Evolutionary conservation across 2,329 filamentous ascomycete genomes (phyloP).

Genomic region (Didymella glomerata): DNA sequence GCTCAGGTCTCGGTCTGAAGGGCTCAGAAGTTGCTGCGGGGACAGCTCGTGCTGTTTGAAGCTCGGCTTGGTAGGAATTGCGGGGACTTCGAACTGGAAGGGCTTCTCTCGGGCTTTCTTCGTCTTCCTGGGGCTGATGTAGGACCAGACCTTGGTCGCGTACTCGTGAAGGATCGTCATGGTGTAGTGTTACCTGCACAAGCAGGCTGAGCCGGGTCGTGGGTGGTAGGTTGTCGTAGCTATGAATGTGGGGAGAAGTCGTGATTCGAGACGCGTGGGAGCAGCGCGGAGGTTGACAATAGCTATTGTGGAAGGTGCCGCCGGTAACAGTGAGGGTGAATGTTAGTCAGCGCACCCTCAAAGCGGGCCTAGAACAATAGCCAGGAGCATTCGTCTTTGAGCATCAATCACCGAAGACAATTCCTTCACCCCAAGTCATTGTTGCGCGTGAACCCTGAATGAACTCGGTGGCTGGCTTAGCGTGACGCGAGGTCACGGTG

Average conservation of each 20-base stretch:
- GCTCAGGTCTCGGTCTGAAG: constrained; percentile 43
- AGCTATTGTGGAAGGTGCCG: constrained; percentile 7
- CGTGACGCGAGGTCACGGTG: constrained; percentile 22
- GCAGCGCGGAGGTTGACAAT: background rate
- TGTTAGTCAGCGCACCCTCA: constrained; percentile 15
- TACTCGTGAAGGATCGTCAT: constrained; percentile 48
- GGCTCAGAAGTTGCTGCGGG: constrained; percentile 8
- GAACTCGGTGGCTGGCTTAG: constrained; percentile 26
- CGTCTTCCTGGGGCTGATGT: constrained; percentile 54
- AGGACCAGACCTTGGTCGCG: constrained; percentile 53
- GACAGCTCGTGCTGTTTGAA: constrained; percentile 13
- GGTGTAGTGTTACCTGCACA: constrained; percentile 1
- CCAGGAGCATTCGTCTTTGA: constrained; percentile 20
- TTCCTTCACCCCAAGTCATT: constrained; percentile 28
- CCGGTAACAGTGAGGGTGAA: constrained; percentile 32
- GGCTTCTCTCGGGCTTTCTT: constrained; percentile 47
- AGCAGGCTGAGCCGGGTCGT: background rate
- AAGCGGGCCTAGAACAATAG: constrained; percentile 14
- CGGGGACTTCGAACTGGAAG: constrained; percentile 50
- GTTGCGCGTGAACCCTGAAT: constrained; percentile 22
- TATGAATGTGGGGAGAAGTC: background rate
- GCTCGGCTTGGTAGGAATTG: constrained; percentile 25
- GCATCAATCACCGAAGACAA: constrained; percentile 24
- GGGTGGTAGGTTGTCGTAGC: constrained; percentile 1
- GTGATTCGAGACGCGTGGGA: constrained; percentile 4